Percentiles rank a stretch among this genome's conserved stretches.
Evolutionary conservation across 352 stramenopile genomes (phyloP).

Genomic region (Blastocystis hominis): DNA sequence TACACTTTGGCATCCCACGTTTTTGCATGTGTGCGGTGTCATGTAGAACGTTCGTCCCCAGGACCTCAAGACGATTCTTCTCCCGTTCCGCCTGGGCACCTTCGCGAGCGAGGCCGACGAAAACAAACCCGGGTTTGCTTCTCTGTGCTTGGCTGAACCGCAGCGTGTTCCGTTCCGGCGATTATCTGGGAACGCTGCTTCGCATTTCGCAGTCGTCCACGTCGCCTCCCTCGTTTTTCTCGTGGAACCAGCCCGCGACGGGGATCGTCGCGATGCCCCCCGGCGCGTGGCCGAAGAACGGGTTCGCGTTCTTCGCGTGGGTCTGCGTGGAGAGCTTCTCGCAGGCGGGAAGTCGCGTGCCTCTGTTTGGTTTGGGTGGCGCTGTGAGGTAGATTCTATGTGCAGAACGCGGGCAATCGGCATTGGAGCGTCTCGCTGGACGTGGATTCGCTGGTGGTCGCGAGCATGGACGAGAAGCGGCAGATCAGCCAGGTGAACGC

Average conservation of each 20-base stretch:
- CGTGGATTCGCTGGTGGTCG: not conserved
- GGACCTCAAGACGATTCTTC: conserved; percentile 48
- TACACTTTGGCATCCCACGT: conserved; percentile 47
- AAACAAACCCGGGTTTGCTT: not conserved
- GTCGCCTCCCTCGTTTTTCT: conserved; percentile 52
- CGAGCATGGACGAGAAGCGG: conserved; percentile 12
- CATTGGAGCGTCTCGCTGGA: not conserved
- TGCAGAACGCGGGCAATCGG: not conserved
- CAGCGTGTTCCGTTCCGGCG: conserved; percentile 45
- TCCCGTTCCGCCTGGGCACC: conserved; percentile 49
- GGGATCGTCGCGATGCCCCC: not conserved
- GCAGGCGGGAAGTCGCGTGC: not conserved
- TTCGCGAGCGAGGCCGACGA: conserved; percentile 50
- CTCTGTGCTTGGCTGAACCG: not conserved
- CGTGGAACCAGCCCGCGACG: conserved; percentile 23
- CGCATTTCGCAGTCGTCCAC: conserved; percentile 15
- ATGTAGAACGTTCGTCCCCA: conserved; percentile 47
- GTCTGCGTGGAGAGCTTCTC: conserved; percentile 30
- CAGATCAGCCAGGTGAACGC: not conserved
- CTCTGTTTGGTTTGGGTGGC: not conserved
- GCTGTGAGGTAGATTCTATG: not conserved
- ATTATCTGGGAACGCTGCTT: conserved; percentile 54
- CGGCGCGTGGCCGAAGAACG: conserved; percentile 36
- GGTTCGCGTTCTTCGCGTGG: conserved; percentile 43
- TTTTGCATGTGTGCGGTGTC: not conserved